These are phyloP conservation scores for Metroxylon sagu DNA, from an alignment of 176 grass and related monocot genomes.

Conservation along the genomic window DNA sequence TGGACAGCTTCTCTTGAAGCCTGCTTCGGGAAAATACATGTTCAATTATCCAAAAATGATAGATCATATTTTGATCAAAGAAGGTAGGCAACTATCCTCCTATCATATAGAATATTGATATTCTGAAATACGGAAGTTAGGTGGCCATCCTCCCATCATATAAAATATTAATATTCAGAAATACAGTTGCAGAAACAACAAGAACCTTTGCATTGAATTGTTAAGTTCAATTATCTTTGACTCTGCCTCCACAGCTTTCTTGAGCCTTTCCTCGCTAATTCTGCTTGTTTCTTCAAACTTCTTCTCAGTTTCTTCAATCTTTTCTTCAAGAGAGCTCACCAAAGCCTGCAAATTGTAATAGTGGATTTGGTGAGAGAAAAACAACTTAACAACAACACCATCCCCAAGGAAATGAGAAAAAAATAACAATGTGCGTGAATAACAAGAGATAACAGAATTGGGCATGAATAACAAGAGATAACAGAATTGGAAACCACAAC, in stretches of 20 bases:
- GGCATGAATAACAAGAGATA: too few relatives aligned
- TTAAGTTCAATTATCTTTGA: constrained; percentile 64
- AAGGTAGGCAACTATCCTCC: too few relatives aligned
- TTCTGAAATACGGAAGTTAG: too few relatives aligned
- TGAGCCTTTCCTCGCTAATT: constrained; percentile 56
- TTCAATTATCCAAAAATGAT: neutral
- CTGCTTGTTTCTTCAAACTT: constrained; percentile 79
- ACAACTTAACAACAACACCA: too few relatives aligned
- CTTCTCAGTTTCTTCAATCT: constrained; percentile 79
- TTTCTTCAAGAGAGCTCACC: constrained; percentile 71
- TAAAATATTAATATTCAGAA: too few relatives aligned
- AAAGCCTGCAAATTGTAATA: constrained; percentile 37
- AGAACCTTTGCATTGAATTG: constrained; percentile 77
- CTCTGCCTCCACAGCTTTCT: constrained; percentile 59
- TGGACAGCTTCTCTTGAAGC: constrained; percentile 78
- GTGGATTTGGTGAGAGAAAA: neutral
- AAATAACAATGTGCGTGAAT: too few relatives aligned
- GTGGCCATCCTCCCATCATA: too few relatives aligned
- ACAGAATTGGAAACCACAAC: too few relatives aligned
- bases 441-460: too few relatives aligned
- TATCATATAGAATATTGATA: too few relatives aligned
- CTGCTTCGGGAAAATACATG: constrained; percentile 28
- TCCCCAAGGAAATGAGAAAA: too few relatives aligned
- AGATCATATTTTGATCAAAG: too few relatives aligned
- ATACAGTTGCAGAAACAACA: constrained; percentile 4